phyloP scores from a whole-genome alignment of 2,329 filamentous ascomycete genomes.

The Penicillium sp. region DNA sequence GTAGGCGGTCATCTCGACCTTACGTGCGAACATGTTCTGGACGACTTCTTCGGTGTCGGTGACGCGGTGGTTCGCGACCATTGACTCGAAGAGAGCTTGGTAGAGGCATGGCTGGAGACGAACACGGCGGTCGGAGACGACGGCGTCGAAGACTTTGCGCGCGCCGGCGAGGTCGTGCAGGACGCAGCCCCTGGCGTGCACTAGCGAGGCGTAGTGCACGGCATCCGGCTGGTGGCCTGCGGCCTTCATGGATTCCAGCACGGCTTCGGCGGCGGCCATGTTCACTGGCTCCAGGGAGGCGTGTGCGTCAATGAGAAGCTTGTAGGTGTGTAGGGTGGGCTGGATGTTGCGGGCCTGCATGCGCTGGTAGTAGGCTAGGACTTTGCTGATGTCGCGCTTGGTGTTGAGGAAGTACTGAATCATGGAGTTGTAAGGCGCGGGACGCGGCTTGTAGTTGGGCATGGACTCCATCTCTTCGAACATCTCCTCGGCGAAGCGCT shows the following conservation, averaged over 20 bases:
- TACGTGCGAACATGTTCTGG: conserved; percentile 68
- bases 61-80: conserved; percentile 92
- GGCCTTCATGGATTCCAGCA: conserved; percentile 74
- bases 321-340: conserved; percentile 94
- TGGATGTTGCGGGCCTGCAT: conserved; percentile 86
- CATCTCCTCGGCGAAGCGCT: conserved; percentile 95
- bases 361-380: conserved; percentile 89
- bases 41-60: conserved; percentile 72
- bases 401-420: conserved; percentile 99
- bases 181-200: conserved; percentile 93
- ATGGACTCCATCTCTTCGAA: conserved; percentile 99
- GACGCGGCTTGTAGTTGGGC: conserved; percentile 97
- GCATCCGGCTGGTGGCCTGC: conserved; percentile 78
- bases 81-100: conserved; percentile 93
- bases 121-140: conserved; percentile 67
- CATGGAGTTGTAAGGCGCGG: conserved; percentile 97
- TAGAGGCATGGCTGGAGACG: conserved; percentile 82
- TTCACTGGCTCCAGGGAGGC: conserved; percentile 90
- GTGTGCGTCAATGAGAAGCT: conserved; percentile 92
- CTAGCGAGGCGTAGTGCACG: conserved; percentile 92
- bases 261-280: conserved; percentile 80
- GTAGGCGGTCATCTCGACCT: conserved; percentile 88
- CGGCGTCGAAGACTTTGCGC: conserved; percentile 75
- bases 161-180: conserved; percentile 87
- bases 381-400: conserved; percentile 93